Base-by-base conservation (phyloP, 495 filamentous ascomycete species). In the Hypoxylon lienhwacheense region DNA sequence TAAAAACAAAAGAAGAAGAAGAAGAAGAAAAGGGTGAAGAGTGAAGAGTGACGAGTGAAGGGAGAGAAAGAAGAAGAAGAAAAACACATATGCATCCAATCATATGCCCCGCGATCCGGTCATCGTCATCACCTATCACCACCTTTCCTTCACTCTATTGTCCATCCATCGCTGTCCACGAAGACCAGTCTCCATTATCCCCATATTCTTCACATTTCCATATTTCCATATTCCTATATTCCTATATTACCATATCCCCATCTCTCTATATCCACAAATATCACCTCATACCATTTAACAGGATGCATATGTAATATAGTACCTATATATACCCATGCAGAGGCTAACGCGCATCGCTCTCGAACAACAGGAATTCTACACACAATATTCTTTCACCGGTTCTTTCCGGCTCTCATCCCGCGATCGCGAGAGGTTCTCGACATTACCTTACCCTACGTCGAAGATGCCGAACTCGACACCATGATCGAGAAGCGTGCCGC, bases 301-400 rank as follows among this genome's bases (percentile, higher is more conserved):
- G n/a, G n/a, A n/a, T n/a, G n/a, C n/a, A n/a, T n/a, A n/a, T n/a
- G n/a, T n/a, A n/a, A n/a, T n/a, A n/a, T n/a, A n/a, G 20, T 37
- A 48, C 32, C 7, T 22, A 22, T 32, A 22, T 25, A 28, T 22
- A 26, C 16, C 15, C 11, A 39, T 32, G 19, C 12, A 14, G 20
- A 28, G 24, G 45, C 53, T 54, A 57, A 55, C 46, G 15, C 31
- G 10, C 32, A 6, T 17, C 11, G 10, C 21, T 36, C 15, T 29
- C 19, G 7, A 34, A n/a, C 11, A 7, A 5, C 54, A 97, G 92
- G 87, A 53, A 87, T 97, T 63, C 85, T 97, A 42, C 90, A 96
- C 70, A 93, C 92, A 31, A 96, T 98, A 67, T 98, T 97, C 85
- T 98, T 98, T 77, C 91, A 97, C 72, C 89, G 93, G 53, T 95